Evolutionary conservation across 208 protist genomes (phyloP).

Genomic region (Trypanosoma platydactyli): DNA sequence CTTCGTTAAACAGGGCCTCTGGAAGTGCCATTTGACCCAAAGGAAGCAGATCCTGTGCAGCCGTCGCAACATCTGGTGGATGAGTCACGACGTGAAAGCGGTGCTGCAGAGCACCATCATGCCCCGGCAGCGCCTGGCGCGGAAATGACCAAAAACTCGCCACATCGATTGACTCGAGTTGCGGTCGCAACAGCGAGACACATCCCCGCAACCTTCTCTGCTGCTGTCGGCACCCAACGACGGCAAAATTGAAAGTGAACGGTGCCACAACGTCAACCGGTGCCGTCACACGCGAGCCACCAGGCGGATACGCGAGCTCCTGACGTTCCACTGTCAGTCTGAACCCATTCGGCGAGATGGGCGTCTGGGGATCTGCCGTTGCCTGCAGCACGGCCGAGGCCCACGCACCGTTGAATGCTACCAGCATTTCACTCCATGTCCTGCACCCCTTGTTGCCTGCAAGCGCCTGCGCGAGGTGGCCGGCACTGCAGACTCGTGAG

Average conservation of each 20-base stretch:
- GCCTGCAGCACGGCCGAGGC: not conserved
- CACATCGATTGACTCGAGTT: too few species aligned
- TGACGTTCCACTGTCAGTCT: too few species aligned
- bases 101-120: not conserved
- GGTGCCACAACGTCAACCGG: too few species aligned
- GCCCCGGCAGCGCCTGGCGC: not conserved
- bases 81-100: not conserved
- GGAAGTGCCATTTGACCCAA: too few species aligned
- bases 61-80: too few species aligned
- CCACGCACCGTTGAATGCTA: constrained; percentile 7
- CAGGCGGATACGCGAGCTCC: too few species aligned
- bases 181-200: too few species aligned
- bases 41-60: too few species aligned
- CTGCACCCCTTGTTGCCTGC: not conserved
- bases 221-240: too few species aligned
- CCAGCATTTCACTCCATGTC: constrained; percentile 9
- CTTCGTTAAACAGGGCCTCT: not conserved
- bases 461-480: not conserved
- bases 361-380: not conserved
- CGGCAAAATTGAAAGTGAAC: too few species aligned
- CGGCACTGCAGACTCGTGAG: not conserved
- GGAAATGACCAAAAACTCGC: not conserved
- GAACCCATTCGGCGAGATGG: not conserved
- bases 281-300: too few species aligned
- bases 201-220: too few species aligned